Evolutionary conservation across 176 grass and related monocot species (phyloP), one percentile per base, ranked within the genome.

Genomic region (Tillandsia fasciculata): DNA sequence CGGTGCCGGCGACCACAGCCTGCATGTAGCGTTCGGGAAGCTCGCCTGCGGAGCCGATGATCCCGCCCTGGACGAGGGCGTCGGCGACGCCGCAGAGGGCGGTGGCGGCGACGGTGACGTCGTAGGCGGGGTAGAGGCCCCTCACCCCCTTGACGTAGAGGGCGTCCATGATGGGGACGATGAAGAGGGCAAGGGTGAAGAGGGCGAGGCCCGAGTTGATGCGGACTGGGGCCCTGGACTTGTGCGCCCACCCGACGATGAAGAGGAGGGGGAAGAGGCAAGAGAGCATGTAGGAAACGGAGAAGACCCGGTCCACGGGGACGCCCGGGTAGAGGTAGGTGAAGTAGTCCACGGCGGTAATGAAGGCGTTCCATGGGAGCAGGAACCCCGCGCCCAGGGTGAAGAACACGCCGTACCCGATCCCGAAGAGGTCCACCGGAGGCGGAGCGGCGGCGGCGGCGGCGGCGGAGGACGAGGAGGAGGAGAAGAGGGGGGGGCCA

Each of bases 331-430:
- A 97, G 71, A 97, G 86, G 86, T 90, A 97, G 74, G 71, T 59
- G 84, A 97, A 97, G 84, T 97, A 97, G 73, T 97, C 94, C 67
- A 97, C 94, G 79, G 94, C 89, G 59, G 94, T 97, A 79, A 97
- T 97, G 94, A 80, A 97, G 73, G 94, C 82, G 86, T 97, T 92
- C 94, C 94, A 97, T 2, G 94, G 94, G 64, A 97, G 28, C 23
- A 97, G 94, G 81, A 83, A 97, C 12, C 94, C 94, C 0, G 82
- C 53, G 7, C 94, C 94, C n/a, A 97, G 82, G 0, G 68, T 87
- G 84, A 97, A 92, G 86, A 85, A 92, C 68, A 97, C 58, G 67
- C 80, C 64, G 89, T 97, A 97, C 0, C 76, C 93, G 1, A 85
- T 2, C 2, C 71, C 70, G 64, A 97, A 72, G 2, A 59, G 17